Base-by-base conservation (phyloP, 2,329 filamentous ascomycete genomes). In the Claviceps spartinae region DNA sequence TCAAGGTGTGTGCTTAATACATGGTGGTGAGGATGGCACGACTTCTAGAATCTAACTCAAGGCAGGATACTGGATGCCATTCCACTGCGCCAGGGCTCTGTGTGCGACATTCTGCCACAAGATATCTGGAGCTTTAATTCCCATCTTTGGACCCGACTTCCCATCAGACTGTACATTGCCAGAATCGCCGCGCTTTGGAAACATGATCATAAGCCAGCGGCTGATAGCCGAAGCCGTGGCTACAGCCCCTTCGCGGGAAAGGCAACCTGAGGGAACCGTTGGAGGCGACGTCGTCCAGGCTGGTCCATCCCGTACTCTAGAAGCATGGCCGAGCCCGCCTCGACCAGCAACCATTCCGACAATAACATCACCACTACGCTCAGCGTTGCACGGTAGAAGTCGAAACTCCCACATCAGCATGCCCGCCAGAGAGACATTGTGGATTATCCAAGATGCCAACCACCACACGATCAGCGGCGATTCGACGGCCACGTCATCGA, bases 41-140 rank as follows among this genome's bases (percentile, higher is more conserved):
- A 8, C 14, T 34, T 69, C 41, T 36, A 41, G 2, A 47, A 22
- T 47, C 34, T 46, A 34, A 26, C 18, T 14, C 4, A 36, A 41
- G 26, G 24, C 22, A 95, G 89, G 93, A 37, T 98, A 97, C 68
- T 98, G 93, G 93, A 88, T 97, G 79, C 91, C 91, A 2, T 97
- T 83, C 61, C 72, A 80, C 41, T 94, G 89, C 58, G 93, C 93
- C 47, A 85, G 79, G 67, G 89, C 88, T 11, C 73, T 98, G 49
- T 94, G 90, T 61, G 79, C 87, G 4, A 96, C 87, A 1, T 97
- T 97, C 65, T 97, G 91, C 69, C 82, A 83, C 65, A 72, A 78
- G 38, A 94, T 98, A 55, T 83, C 91, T 14, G 83, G 83, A 53
- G 90, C 86, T 0, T 71, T 98, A 51, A 93, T 93, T 8, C 93